A percentile compares a stretch with the other conserved stretches of the same genome.
These are phyloP conservation scores for Aspergillus funiculosus DNA, from an alignment of 495 filamentous ascomycete species.

Conservation along the genomic window DNA sequence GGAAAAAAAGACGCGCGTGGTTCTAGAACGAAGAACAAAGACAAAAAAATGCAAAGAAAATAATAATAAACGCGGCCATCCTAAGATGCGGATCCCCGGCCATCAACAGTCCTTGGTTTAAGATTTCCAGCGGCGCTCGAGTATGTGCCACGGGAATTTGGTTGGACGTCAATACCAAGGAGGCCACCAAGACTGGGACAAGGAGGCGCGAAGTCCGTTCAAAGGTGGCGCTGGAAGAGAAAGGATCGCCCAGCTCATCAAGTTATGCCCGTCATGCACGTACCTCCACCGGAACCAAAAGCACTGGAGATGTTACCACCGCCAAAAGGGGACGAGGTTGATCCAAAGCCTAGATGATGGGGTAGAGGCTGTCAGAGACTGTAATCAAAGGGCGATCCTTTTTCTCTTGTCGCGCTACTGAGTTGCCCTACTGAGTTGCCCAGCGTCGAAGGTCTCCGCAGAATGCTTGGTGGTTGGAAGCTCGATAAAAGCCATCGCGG, in stretches of 20 bases:
- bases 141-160: too few relatives aligned
- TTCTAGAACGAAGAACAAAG: not conserved
- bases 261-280: constrained; percentile 32
- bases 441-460: constrained; percentile 27
- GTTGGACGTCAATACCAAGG: too few relatives aligned
- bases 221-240: constrained; percentile 16
- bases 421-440: constrained; percentile 29
- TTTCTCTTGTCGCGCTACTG: too few relatives aligned
- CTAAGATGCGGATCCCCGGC: constrained; percentile 17
- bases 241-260: constrained; percentile 31
- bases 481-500: constrained; percentile 26
- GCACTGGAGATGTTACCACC: constrained; percentile 37
- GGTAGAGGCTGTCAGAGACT: constrained; percentile 42
- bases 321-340: constrained; percentile 38
- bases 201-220: constrained; percentile 9
- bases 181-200: too few relatives aligned
- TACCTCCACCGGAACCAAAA: constrained; percentile 55
- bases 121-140: not conserved
- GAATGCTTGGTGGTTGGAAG: constrained; percentile 16
- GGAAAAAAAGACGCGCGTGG: not conserved
- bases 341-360: constrained; percentile 56
- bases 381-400: constrained; percentile 36
- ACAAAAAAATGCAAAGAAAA: constrained; percentile 3
- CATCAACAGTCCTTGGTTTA: not conserved
- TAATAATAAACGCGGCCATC: constrained; percentile 15